Evolutionary conservation across 768 basidiomycete genomes (phyloP).

Genomic region (Hebeloma cylindrosporum): DNA sequence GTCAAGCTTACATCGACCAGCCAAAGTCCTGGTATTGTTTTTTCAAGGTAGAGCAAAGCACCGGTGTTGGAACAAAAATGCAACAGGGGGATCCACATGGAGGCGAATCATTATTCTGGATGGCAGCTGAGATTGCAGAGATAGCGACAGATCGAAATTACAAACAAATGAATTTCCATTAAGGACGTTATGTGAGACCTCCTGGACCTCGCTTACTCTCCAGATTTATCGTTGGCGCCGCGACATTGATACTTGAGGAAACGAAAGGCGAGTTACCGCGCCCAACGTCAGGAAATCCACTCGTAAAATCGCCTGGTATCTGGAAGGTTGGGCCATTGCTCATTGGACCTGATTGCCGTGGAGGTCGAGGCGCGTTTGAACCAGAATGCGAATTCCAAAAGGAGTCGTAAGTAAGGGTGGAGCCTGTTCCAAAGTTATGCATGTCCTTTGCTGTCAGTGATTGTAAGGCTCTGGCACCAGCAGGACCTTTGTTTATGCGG

Average conservation of each 20-base stretch:
- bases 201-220: conserved; percentile 8
- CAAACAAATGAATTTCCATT: conserved; percentile 15
- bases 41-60: conserved; percentile 15
- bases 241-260: conserved; percentile 6
- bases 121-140: conserved; percentile 19
- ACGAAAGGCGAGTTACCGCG: conserved; percentile 7
- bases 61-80: conserved; percentile 7
- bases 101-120: conserved; percentile 16
- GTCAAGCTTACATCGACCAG: neutral
- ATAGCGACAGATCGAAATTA: conserved; percentile 19
- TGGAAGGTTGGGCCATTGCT: conserved; percentile 10
- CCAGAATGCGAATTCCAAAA: conserved; percentile 60
- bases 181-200: conserved; percentile 11
- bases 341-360: conserved; percentile 5
- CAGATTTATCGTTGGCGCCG: conserved; percentile 4
- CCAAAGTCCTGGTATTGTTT: conserved; percentile 16
- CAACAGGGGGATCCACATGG: conserved; percentile 7
- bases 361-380: conserved; percentile 18
- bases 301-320: conserved; percentile 16
- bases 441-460: conserved; percentile 26
- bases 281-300: conserved; percentile 8
- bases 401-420: conserved; percentile 56
- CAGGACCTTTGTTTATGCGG: conserved; percentile 20
- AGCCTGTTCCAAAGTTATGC: conserved; percentile 26
- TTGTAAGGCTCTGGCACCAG: conserved; percentile 16